phyloP scores from a whole-genome alignment of 2,329 filamentous ascomycete species.

The Diaporthe batatas region DNA sequence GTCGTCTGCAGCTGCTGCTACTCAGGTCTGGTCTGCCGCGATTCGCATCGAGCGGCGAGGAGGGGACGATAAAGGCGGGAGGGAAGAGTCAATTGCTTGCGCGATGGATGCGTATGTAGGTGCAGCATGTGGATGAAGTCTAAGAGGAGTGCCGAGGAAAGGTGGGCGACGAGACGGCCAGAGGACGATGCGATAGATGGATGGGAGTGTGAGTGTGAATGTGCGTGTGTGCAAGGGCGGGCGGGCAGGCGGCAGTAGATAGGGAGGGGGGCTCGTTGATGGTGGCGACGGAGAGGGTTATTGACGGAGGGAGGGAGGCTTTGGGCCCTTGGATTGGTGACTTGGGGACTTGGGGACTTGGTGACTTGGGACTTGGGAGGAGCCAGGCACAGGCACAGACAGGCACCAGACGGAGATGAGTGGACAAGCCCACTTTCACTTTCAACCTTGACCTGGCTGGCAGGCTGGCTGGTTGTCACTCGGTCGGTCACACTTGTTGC shows the following conservation, averaged over 20 bases:
- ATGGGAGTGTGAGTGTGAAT: not conserved
- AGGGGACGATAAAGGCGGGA: not conserved
- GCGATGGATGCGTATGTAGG: conserved; percentile 15
- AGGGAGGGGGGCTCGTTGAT: not conserved
- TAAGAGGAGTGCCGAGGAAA: not conserved
- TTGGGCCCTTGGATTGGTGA: no score
- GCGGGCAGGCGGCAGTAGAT: not conserved
- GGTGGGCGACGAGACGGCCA: conserved; percentile 14
- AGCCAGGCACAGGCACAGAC: conserved; percentile 20
- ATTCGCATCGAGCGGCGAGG: conserved; percentile 11
- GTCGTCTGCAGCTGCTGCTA: not conserved
- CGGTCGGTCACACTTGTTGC: conserved; percentile 11
- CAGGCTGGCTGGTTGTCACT: not conserved
- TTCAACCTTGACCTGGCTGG: not conserved
- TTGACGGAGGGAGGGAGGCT: conserved; percentile 18
- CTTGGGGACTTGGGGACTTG: no score
- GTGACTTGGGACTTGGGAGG: not conserved
- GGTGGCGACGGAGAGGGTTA: conserved; percentile 24
- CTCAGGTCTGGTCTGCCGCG: not conserved
- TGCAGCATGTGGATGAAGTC: conserved; percentile 17
- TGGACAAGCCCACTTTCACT: conserved; percentile 28
- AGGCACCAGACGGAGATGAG: conserved; percentile 36
- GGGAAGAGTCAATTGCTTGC: conserved; percentile 19
- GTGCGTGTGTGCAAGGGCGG: not conserved
- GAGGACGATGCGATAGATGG: not conserved